Conservation (phyloP, 2,329 filamentous ascomycete species). For the Lizonia empirigonia region DNA sequence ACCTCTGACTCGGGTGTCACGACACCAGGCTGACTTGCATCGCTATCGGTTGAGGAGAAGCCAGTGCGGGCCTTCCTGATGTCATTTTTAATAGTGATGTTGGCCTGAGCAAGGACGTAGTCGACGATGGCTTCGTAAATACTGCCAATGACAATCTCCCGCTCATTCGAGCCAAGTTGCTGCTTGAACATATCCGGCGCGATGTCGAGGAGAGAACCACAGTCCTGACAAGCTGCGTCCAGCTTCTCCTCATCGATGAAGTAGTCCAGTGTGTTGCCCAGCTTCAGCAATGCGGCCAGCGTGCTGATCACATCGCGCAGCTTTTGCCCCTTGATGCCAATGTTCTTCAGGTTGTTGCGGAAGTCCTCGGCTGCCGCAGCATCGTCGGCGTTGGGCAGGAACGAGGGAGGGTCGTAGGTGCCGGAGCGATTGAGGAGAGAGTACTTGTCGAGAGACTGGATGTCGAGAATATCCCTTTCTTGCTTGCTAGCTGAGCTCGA, state of each 20-base stretch:
- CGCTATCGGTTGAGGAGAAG: slow-evolving; percentile 70
- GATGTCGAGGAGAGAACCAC: slow-evolving; percentile 81
- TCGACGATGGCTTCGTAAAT: slow-evolving; percentile 94
- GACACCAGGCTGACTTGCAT: slow-evolving; percentile 57
- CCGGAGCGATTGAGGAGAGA: slow-evolving; percentile 78
- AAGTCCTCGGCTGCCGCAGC: slow-evolving; percentile 93
- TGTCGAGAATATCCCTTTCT: slow-evolving; percentile 84
- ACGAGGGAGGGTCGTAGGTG: slow-evolving; percentile 84
- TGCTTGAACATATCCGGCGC: slow-evolving; percentile 81
- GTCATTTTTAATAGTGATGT: slow-evolving; percentile 79
- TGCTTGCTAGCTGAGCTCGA: slow-evolving; percentile 88
- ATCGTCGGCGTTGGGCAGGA: slow-evolving; percentile 91
- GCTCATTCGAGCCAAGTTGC: slow-evolving; percentile 83
- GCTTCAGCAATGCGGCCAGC: slow-evolving; percentile 83
- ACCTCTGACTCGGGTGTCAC: slow-evolving; percentile 73
- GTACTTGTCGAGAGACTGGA: slow-evolving; percentile 79
- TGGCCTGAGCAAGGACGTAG: slow-evolving; percentile 90
- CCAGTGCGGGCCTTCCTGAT: slow-evolving; percentile 70
- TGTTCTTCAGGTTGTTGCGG: slow-evolving; percentile 80
- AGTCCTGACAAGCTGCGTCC: slow-evolving; percentile 88
- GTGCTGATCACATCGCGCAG: slow-evolving; percentile 84
- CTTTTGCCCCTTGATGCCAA: slow-evolving; percentile 87
- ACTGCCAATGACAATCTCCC: slow-evolving; percentile 79
- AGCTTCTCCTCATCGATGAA: slow-evolving; percentile 81
- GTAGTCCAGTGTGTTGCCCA: slow-evolving; percentile 89